phyloP scores from a whole-genome alignment of 305 asterid genomes.

The Rubia tinctorum region DNA sequence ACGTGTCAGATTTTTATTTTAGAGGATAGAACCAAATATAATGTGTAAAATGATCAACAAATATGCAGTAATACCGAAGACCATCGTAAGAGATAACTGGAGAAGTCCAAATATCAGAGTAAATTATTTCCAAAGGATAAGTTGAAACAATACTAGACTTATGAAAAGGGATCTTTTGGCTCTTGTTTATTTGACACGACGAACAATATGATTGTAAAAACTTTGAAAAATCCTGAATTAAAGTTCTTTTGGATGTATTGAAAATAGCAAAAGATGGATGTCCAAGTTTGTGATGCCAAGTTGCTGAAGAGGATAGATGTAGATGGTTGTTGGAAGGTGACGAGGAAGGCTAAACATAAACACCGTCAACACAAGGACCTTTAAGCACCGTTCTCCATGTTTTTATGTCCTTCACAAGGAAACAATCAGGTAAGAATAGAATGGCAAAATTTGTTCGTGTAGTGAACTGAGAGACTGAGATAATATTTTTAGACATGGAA shows the following conservation, averaged over 20 bases:
- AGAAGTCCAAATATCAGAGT: neutral
- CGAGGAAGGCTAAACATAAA: neutral
- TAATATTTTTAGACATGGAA: neutral
- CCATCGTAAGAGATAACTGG: neutral
- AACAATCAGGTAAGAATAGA: neutral
- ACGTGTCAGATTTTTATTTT: neutral
- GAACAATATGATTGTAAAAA: neutral
- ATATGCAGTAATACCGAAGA: neutral
- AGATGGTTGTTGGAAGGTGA: neutral
- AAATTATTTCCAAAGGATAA: neutral
- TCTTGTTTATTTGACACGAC: neutral
- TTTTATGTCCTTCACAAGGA: neutral
- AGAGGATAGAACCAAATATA: neutral
- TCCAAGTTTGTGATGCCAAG: neutral
- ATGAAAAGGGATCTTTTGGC: neutral
- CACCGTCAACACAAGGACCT: neutral
- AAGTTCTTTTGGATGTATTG: neutral
- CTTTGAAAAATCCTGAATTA: neutral
- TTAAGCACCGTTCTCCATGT: neutral
- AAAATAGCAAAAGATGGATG: neutral
- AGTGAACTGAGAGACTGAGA: neutral
- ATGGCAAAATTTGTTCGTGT: neutral
- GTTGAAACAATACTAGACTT: neutral
- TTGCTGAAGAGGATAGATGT: neutral
- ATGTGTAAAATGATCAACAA: neutral